Conservation (phyloP, 139 green algal species). For the Eudorina sp. region DNA sequence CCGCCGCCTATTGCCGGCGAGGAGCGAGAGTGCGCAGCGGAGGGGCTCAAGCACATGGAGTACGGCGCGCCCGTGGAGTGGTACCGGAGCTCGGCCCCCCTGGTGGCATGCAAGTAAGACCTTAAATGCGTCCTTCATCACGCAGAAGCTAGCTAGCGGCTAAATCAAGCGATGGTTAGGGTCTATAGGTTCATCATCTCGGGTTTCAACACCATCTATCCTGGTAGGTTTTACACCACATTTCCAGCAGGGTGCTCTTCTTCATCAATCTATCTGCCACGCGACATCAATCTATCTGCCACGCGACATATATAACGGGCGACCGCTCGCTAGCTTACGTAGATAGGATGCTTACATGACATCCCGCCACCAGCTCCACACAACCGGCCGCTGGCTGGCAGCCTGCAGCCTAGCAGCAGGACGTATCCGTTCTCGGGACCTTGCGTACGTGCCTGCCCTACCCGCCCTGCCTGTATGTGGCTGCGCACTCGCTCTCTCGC, state of each 20-base stretch:
- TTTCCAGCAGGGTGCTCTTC: too few species aligned
- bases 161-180: too few species aligned
- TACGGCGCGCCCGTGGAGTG: constrained; percentile 8
- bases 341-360: neutral
- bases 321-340: too few species aligned
- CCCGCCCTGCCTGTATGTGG: neutral
- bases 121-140: neutral
- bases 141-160: too few species aligned
- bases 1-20: neutral
- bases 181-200: too few species aligned
- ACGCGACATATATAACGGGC: too few species aligned
- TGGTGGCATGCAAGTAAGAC: neutral
- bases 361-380: too few species aligned
- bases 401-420: neutral
- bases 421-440: neutral
- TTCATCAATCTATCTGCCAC: neutral
- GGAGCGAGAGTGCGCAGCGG: neutral
- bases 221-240: too few species aligned
- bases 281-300: neutral
- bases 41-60: neutral
- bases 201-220: too few species aligned
- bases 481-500: neutral
- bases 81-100: neutral
- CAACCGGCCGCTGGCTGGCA: too few species aligned
- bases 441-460: too few species aligned